Conservation (phyloP, 2,329 filamentous ascomycete genomes). For the Trichoderma sp. region DNA sequence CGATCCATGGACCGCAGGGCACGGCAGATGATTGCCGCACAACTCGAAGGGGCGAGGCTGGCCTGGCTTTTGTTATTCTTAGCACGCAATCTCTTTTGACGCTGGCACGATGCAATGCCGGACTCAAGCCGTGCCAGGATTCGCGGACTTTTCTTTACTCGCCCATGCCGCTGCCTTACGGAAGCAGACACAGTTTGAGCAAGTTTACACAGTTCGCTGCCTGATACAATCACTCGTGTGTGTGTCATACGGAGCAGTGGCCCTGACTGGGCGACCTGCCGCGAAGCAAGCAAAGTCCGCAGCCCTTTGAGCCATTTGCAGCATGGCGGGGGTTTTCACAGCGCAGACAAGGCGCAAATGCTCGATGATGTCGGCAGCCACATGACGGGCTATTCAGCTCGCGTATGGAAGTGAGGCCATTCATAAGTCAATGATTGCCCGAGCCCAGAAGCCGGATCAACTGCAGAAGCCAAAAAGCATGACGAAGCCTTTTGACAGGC, state of each 20-base stretch:
- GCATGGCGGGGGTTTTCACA: neutral
- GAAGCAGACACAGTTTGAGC: no score
- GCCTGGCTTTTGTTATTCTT: neutral
- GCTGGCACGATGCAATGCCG: neutral
- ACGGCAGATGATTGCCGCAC: neutral
- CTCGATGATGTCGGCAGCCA: slow-evolving; percentile 18
- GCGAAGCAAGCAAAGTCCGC: neutral
- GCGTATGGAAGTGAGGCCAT: neutral
- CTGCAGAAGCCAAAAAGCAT: neutral
- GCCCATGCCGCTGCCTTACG: no score
- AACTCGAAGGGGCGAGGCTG: neutral
- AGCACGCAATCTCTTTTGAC: slow-evolving; percentile 1
- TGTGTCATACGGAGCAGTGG: neutral
- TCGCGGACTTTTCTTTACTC: neutral
- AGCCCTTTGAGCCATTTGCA: neutral
- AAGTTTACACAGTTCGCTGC: no score
- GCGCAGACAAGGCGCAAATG: slow-evolving; percentile 1
- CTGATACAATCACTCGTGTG: no score
- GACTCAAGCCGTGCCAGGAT: neutral
- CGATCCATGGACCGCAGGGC: neutral
- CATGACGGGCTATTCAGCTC: neutral
- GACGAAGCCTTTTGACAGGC: slow-evolving; percentile 21
- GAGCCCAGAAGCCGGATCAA: neutral
- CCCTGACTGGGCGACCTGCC: slow-evolving; percentile 6
- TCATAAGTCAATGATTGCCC: neutral